These are phyloP conservation scores for Cyclostephanos tholiformis DNA, from an alignment of 108 stramenopile species.

Conservation along the genomic window DNA sequence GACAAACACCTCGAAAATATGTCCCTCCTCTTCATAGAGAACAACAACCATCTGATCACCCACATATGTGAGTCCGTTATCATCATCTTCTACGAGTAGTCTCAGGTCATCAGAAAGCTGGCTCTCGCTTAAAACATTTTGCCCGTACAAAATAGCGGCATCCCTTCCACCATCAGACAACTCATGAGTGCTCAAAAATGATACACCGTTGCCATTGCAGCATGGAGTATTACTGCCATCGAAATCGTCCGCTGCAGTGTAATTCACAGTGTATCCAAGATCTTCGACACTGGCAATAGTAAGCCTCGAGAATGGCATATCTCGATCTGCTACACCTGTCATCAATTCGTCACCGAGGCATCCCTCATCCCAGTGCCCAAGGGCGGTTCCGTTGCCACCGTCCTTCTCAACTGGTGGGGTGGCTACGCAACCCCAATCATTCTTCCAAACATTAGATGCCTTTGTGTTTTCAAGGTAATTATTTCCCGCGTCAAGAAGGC, in stretches of 20 bases:
- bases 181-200: not conserved
- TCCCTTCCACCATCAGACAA: not conserved
- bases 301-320: conserved; percentile 23
- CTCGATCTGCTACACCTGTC: conserved; percentile 18
- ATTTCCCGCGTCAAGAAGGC: conserved; percentile 4
- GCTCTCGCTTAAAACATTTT: not conserved
- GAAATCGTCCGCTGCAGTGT: conserved; percentile 24
- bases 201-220: not conserved
- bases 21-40: not conserved
- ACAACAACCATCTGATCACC: not conserved
- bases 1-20: not conserved
- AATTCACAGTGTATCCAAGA: conserved; percentile 40
- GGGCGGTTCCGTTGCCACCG: conserved; percentile 29
- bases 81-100: not conserved
- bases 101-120: not conserved
- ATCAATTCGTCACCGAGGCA: conserved; percentile 44
- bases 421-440: conserved; percentile 17
- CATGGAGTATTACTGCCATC: conserved; percentile 5
- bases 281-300: conserved; percentile 43
- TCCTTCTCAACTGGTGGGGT: conserved; percentile 40
- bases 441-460: not conserved
- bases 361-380: conserved; percentile 47
- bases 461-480: not conserved
- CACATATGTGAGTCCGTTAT: not conserved
- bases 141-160: not conserved